Percentiles rank a stretch among this genome's conserved stretches.
These are phyloP conservation scores for Scheffersomyces lignosus DNA, from an alignment of 805 yeast genomes.

Conservation along the genomic window DNA sequence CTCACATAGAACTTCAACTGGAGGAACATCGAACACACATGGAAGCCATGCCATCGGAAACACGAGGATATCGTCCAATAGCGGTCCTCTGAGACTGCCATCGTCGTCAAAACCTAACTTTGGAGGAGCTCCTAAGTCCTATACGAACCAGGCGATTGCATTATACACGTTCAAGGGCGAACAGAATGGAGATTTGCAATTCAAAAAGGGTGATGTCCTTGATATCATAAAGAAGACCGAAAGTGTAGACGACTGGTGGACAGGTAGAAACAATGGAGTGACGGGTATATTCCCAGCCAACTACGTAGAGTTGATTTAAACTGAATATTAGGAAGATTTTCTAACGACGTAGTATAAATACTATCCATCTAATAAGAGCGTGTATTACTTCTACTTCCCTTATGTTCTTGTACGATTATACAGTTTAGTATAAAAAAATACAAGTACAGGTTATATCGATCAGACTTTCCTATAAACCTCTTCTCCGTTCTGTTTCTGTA, in stretches of 20 bases:
- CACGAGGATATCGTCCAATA: constrained; percentile 23
- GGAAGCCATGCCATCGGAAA: constrained; percentile 26
- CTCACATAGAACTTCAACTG: constrained; percentile 5
- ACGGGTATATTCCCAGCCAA: constrained; percentile 98
- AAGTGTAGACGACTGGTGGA: constrained; percentile 98
- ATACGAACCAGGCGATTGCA: constrained; percentile 83
- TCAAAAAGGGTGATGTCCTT: constrained; percentile 92
- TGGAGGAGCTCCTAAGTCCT: constrained; percentile 34
- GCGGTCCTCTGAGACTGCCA: constrained; percentile 37
- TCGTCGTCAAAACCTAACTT: constrained; percentile 41
- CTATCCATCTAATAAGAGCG: no score
- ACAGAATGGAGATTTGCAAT: constrained; percentile 88
- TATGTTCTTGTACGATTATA: no score
- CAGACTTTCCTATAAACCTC: no score
- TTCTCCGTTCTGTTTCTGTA: no score
- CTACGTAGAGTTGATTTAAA: constrained; percentile 78
- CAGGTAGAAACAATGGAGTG: constrained; percentile 79
- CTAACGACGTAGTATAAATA: no score
- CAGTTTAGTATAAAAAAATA: no score
- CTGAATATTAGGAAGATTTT: no score
- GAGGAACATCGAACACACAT: constrained; percentile 22
- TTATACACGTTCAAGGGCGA: constrained; percentile 87
- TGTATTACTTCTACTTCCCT: no score
- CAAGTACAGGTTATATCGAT: no score
- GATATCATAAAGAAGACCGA: constrained; percentile 83